These are phyloP conservation scores for Trichosporon sp. DNA, from an alignment of 1,284 basidiomycete species.

Conservation along the genomic window DNA sequence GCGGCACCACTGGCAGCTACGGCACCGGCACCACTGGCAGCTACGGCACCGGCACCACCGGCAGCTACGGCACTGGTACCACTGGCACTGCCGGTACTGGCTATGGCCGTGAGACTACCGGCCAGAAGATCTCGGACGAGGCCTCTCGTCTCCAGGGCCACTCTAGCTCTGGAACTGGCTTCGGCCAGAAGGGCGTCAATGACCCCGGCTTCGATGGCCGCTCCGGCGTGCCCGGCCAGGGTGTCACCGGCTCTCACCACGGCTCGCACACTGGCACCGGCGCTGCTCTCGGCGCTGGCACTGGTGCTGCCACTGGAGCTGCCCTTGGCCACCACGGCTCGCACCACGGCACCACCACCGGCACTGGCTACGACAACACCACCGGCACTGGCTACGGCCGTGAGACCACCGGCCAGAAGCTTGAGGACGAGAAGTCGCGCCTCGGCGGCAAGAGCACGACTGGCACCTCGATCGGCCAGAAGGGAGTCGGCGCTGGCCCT, in stretches of 20 bases:
- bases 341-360: background rate
- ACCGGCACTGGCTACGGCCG: background rate
- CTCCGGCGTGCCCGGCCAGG: background rate
- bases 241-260: background rate
- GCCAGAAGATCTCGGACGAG: background rate
- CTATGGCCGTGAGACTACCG: background rate
- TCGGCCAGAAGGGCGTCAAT: background rate
- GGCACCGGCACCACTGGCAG: background rate
- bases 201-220: background rate
- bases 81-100: background rate
- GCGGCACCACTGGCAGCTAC: background rate
- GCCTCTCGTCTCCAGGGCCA: background rate
- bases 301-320: background rate
- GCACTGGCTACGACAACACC: background rate
- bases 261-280: background rate
- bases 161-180: background rate
- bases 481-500: background rate
- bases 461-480: background rate
- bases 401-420: background rate
- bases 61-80: background rate
- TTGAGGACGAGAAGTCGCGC: background rate
- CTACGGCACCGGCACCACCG: background rate
- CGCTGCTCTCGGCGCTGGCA: background rate
- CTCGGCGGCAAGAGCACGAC: background rate
- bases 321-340: background rate